These are phyloP conservation scores for Cladosporium sp. DNA, from an alignment of 2,329 filamentous ascomycete genomes.

Conservation along the genomic window DNA sequence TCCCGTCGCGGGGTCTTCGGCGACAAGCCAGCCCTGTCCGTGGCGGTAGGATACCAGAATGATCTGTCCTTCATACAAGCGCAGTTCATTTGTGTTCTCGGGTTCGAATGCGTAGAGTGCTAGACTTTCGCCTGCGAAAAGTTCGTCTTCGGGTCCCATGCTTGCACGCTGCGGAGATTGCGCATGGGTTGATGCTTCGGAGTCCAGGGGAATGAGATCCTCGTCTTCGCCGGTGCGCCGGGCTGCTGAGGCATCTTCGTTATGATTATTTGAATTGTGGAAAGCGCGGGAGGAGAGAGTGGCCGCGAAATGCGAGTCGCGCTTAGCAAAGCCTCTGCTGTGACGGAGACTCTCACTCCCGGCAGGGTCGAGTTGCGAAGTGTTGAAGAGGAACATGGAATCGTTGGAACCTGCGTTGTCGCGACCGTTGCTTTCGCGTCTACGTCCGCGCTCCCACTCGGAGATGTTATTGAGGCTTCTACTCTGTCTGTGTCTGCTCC, in stretches of 20 bases:
- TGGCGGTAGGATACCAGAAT: constrained; percentile 96
- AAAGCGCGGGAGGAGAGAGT: constrained; percentile 28
- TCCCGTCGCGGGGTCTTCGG: constrained; percentile 87
- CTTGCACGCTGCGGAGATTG: constrained; percentile 25
- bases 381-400: constrained; percentile 16
- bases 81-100: constrained; percentile 94
- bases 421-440: constrained; percentile 39
- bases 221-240: constrained; percentile 4
- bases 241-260: neutral
- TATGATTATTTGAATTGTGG: constrained; percentile 14
- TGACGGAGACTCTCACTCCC: constrained; percentile 27
- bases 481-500: constrained; percentile 31
- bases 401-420: constrained; percentile 7
- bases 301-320: constrained; percentile 53
- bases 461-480: constrained; percentile 89
- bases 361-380: constrained; percentile 24
- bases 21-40: constrained; percentile 95
- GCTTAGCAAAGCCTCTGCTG: constrained; percentile 22
- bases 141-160: constrained; percentile 64
- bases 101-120: constrained; percentile 91
- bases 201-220: constrained; percentile 26
- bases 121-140: constrained; percentile 95
- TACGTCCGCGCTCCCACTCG: constrained; percentile 54
- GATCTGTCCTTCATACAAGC: constrained; percentile 87
- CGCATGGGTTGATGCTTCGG: constrained; percentile 16